These are phyloP conservation scores for Kluyveromyces dobzhanskii DNA, from an alignment of 805 yeast genomes.

Conservation along the genomic window DNA sequence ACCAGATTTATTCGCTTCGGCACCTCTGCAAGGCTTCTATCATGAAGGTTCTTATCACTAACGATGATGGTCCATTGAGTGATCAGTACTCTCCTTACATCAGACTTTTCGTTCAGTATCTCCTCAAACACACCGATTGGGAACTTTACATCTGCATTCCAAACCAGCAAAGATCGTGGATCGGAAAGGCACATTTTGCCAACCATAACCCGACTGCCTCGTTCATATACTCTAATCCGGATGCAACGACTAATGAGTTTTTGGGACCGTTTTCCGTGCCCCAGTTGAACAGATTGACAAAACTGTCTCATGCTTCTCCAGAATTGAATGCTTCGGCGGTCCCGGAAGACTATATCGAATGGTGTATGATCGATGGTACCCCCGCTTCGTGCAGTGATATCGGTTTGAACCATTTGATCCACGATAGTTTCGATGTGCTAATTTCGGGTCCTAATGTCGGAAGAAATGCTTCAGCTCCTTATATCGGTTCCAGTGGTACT, in stretches of 20 bases:
- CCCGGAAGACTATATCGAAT: conserved; percentile 47
- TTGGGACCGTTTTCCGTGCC: conserved; percentile 61
- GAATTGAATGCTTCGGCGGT: conserved; percentile 48
- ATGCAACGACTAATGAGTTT: conserved; percentile 42
- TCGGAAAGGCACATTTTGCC: conserved; percentile 93
- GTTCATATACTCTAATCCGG: conserved; percentile 49
- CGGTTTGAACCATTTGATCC: conserved; percentile 66
- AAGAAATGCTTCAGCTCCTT: conserved; percentile 81
- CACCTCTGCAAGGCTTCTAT: too few species aligned
- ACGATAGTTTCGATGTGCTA: conserved; percentile 64
- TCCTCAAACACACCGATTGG: conserved; percentile 67
- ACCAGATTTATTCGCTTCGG: too few species aligned
- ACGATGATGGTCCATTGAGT: conserved; percentile 94
- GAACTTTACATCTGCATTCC: conserved; percentile 79
- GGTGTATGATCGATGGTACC: conserved; percentile 85
- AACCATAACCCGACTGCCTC: conserved; percentile 54
- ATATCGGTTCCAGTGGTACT: conserved; percentile 87
- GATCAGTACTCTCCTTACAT: conserved; percentile 76
- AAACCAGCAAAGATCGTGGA: conserved; percentile 82
- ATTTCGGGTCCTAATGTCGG: conserved; percentile 96
- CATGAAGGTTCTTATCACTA: conserved; percentile 59
- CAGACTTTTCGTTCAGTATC: conserved; percentile 67
- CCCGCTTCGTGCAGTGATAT: conserved; percentile 95
- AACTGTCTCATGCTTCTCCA: conserved; percentile 70
- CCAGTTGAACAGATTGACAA: conserved; percentile 28